These are phyloP conservation scores for Musa itinerans DNA, from an alignment of 176 grass and related monocot species.

Conservation along the genomic window DNA sequence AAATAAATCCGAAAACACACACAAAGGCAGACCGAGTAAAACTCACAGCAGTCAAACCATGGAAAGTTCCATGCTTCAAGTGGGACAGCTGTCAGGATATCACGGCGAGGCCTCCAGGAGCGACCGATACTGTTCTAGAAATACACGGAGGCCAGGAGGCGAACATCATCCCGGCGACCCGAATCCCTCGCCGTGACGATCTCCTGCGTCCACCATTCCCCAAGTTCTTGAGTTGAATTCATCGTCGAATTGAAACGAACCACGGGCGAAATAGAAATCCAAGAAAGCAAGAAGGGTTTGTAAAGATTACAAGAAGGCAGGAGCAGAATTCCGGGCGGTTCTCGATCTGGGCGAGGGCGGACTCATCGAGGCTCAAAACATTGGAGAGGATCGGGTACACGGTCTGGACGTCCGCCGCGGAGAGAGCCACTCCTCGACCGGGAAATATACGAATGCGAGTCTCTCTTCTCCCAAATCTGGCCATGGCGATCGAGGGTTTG, in stretches of 20 bases:
- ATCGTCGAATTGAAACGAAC: background rate
- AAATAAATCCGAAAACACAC: too few species aligned
- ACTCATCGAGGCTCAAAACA: constrained; percentile 72
- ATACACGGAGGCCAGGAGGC: constrained; percentile 82
- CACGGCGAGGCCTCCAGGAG: constrained; percentile 74
- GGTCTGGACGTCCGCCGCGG: constrained; percentile 58
- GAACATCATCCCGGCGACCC: constrained; percentile 73
- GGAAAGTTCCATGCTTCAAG: background rate
- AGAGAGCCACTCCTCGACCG: constrained; percentile 47
- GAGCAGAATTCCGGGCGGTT: constrained; percentile 78
- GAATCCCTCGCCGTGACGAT: constrained; percentile 68
- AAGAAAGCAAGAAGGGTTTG: background rate
- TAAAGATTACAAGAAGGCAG: constrained; percentile 67
- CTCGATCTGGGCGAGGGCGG: constrained; percentile 75
- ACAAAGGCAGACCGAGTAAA: background rate
- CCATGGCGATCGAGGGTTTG: background rate
- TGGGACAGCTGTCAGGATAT: constrained; percentile 49
- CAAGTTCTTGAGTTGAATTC: background rate
- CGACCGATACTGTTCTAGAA: constrained; percentile 97
- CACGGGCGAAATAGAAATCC: background rate
- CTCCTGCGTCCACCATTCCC: constrained; percentile 49
- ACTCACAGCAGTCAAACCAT: background rate
- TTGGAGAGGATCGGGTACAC: constrained; percentile 82
- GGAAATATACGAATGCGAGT: background rate
- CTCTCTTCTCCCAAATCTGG: background rate